Conservation (phyloP, 495 filamentous ascomycete species). For the Penicillium odoratum region DNA sequence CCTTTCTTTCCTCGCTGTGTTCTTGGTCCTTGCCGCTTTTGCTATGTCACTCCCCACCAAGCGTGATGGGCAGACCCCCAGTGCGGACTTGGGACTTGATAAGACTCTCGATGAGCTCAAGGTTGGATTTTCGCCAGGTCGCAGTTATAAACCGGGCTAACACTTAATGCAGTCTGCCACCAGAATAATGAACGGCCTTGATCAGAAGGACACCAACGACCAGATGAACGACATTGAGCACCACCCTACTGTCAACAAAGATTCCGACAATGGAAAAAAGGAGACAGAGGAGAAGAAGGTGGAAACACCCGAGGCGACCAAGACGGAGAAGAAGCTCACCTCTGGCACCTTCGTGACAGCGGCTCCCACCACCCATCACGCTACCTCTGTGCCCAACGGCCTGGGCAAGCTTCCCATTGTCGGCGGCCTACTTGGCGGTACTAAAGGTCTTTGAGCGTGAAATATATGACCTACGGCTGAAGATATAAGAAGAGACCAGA, state of each 20-base stretch:
- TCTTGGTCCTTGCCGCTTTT: slow-evolving; percentile 33
- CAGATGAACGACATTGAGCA: slow-evolving; percentile 15
- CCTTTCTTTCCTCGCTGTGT: slow-evolving; percentile 33
- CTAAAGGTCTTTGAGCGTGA: slow-evolving; percentile 9
- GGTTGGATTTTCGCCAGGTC: slow-evolving; percentile 16
- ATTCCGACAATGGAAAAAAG: slow-evolving; percentile 7
- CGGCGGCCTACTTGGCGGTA: slow-evolving; percentile 28
- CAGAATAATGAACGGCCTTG: slow-evolving; percentile 21
- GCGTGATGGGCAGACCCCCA: slow-evolving; percentile 13
- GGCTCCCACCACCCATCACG: slow-evolving; percentile 23
- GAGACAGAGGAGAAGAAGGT: slow-evolving; percentile 10
- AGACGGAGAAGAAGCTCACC: slow-evolving; percentile 14
- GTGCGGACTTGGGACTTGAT: slow-evolving; percentile 12
- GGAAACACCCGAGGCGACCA: slow-evolving; percentile 6
- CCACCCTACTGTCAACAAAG: slow-evolving; percentile 6
- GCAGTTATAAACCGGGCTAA: neutral
- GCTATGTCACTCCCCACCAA: slow-evolving; percentile 35
- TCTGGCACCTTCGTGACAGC: slow-evolving; percentile 29
- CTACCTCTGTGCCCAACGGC: slow-evolving; percentile 26
- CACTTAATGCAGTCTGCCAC: slow-evolving; percentile 14
- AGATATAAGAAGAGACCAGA: neutral
- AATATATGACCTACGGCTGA: neutral
- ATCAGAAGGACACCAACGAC: slow-evolving; percentile 16
- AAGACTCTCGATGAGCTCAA: slow-evolving; percentile 18
- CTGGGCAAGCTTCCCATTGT: slow-evolving; percentile 35